phyloP scores from a whole-genome alignment of 345 rosid species.

The Hibiscus syriacus region DNA sequence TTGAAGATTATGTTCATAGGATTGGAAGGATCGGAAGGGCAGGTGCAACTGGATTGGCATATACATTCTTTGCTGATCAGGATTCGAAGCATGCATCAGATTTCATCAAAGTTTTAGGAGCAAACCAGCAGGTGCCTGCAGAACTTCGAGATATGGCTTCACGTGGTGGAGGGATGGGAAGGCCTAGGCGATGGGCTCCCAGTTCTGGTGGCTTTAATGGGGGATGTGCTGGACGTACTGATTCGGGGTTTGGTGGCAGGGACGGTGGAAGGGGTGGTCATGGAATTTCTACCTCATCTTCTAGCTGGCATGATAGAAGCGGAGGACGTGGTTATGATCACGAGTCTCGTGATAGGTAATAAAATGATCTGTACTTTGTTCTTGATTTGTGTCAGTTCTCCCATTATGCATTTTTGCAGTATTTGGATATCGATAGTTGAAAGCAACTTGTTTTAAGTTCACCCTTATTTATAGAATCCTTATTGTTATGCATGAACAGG shows the following conservation, averaged over 20 bases:
- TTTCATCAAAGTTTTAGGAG: slow-evolving; percentile 82
- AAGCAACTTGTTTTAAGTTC: neutral
- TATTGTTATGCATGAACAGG: slow-evolving; percentile 1
- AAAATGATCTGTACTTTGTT: neutral
- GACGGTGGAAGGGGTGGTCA: slow-evolving; percentile 52
- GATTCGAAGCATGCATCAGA: slow-evolving; percentile 90
- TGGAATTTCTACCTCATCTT: slow-evolving; percentile 26
- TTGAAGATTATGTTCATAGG: slow-evolving; percentile 96
- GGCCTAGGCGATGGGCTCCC: slow-evolving; percentile 70
- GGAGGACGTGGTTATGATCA: slow-evolving; percentile 43
- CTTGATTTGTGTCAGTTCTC: neutral
- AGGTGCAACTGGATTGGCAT: slow-evolving; percentile 88
- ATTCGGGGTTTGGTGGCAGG: slow-evolving; percentile 50
- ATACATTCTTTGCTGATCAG: slow-evolving; percentile 82
- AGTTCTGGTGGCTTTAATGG: slow-evolving; percentile 58
- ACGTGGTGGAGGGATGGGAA: slow-evolving; percentile 71
- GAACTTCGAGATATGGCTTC: slow-evolving; percentile 85
- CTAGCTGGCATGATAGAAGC: slow-evolving; percentile 25
- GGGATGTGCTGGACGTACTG: slow-evolving; percentile 46
- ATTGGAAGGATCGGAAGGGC: slow-evolving; percentile 99
- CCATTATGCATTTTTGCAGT: neutral
- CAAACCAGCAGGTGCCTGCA: slow-evolving; percentile 78
- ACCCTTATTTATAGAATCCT: no score
- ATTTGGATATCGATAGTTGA: neutral
- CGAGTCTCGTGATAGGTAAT: slow-evolving; percentile 68